Evolutionary conservation across 805 yeast genomes (phyloP).

Genomic region (Saturnispora sanitii): DNA sequence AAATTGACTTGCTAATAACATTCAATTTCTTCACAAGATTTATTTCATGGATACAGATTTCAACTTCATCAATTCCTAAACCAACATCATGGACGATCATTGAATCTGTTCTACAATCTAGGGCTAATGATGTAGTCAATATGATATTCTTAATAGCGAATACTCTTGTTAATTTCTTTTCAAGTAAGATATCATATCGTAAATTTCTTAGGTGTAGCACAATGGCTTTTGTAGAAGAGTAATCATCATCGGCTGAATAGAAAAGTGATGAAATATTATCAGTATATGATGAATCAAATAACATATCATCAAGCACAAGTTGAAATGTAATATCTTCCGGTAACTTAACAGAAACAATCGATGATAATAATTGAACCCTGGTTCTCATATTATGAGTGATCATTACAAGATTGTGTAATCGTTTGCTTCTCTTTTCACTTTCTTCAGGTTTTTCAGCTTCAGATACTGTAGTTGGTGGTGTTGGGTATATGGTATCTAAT

Average conservation of each 20-base stretch:
- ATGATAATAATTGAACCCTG: constrained; percentile 19
- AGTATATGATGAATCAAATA: constrained; percentile 20
- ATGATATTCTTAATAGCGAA: constrained; percentile 16
- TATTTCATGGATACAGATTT: constrained; percentile 10
- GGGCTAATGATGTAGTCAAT: constrained; percentile 9
- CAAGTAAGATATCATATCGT: constrained; percentile 15
- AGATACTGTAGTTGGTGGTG: background rate
- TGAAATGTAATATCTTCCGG: constrained; percentile 10
- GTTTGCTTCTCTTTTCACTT: background rate
- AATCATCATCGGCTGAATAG: constrained; percentile 7
- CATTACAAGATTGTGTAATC: constrained; percentile 7
- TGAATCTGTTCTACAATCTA: constrained; percentile 5
- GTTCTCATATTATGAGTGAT: constrained; percentile 18
- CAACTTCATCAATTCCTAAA: constrained; percentile 8
- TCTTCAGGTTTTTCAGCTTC: background rate
- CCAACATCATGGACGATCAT: constrained; percentile 8
- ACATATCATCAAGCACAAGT: constrained; percentile 19
- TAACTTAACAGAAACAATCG: constrained; percentile 13
- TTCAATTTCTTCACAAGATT: constrained; percentile 2
- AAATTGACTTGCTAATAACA: background rate
- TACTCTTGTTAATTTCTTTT: constrained; percentile 7
- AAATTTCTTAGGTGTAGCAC: constrained; percentile 16
- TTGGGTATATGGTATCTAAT: background rate
- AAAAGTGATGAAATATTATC: constrained; percentile 21
- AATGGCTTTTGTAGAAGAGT: constrained; percentile 14